Evolutionary conservation across 2,329 filamentous ascomycete species (phyloP).

Genomic region (Cordyceps militaris): DNA sequence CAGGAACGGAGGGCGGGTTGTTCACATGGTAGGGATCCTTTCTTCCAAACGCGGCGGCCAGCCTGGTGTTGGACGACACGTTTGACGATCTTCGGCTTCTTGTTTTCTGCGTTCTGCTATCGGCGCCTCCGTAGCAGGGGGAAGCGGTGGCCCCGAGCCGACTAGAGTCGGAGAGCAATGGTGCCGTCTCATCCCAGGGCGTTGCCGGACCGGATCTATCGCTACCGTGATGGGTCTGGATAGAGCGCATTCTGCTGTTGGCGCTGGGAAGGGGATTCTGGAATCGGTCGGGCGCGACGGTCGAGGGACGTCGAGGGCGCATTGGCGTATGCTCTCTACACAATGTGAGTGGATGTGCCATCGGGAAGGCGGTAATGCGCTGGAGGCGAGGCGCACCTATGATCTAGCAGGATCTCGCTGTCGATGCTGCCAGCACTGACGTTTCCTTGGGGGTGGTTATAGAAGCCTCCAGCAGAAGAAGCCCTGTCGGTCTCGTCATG

Average conservation of each 20-base stretch:
- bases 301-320: slow-evolving; percentile 56
- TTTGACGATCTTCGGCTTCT: slow-evolving; percentile 42
- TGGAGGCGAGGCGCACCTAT: slow-evolving; percentile 51
- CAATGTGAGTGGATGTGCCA: slow-evolving; percentile 9
- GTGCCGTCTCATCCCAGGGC: slow-evolving; percentile 43
- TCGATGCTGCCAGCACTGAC: slow-evolving; percentile 81
- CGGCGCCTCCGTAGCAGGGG: slow-evolving; percentile 37
- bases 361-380: not conserved
- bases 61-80: slow-evolving; percentile 43
- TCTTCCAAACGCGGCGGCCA: slow-evolving; percentile 25
- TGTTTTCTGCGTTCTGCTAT: slow-evolving; percentile 27
- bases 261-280: slow-evolving; percentile 26
- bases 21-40: slow-evolving; percentile 55
- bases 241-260: slow-evolving; percentile 30
- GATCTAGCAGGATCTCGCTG: slow-evolving; percentile 80
- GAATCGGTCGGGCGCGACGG: slow-evolving; percentile 31
- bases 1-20: slow-evolving; percentile 61
- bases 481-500: slow-evolving; percentile 30
- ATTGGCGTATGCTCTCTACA: slow-evolving; percentile 52
- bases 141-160: slow-evolving; percentile 19
- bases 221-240: slow-evolving; percentile 30
- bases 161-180: slow-evolving; percentile 41
- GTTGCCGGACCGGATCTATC: slow-evolving; percentile 43
- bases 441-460: slow-evolving; percentile 46
- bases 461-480: slow-evolving; percentile 37